phyloP scores from a whole-genome alignment of 2,329 filamentous ascomycete genomes.

The Ophiostoma australiae region DNA sequence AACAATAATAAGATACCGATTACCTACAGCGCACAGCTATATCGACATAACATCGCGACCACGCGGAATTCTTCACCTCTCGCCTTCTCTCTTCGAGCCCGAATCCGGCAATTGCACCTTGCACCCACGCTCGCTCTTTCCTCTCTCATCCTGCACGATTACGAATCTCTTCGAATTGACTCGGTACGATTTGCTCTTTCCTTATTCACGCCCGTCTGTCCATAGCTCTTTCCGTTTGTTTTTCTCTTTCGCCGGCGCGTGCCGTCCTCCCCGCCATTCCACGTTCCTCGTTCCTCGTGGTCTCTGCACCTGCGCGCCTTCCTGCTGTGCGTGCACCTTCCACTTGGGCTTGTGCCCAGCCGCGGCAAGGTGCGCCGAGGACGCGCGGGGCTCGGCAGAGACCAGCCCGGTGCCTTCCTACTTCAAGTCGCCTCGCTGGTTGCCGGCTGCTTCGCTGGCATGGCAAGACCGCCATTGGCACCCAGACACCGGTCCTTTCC shows the following conservation, averaged over 20 bases:
- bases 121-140: slow-evolving; percentile 1
- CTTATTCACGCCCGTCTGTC: not conserved
- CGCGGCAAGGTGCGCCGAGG: not conserved
- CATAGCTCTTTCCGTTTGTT: slow-evolving; percentile 1
- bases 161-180: not conserved
- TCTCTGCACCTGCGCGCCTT: not conserved
- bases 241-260: not conserved
- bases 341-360: not conserved
- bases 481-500: not conserved
- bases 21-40: not conserved
- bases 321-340: not conserved
- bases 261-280: slow-evolving; percentile 11
- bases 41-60: not conserved
- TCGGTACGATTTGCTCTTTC: not conserved
- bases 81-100: not conserved
- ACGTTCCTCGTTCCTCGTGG: not conserved
- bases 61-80: not conserved
- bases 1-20: not conserved
- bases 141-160: not conserved
- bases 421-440: not conserved
- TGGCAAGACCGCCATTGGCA: not conserved
- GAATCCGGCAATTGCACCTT: not conserved
- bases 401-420: not conserved
- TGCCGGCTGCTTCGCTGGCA: not conserved
- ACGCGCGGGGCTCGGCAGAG: not conserved